phyloP scores from a whole-genome alignment of 345 rosid species.

The Arabidopsis suecica region DNA sequence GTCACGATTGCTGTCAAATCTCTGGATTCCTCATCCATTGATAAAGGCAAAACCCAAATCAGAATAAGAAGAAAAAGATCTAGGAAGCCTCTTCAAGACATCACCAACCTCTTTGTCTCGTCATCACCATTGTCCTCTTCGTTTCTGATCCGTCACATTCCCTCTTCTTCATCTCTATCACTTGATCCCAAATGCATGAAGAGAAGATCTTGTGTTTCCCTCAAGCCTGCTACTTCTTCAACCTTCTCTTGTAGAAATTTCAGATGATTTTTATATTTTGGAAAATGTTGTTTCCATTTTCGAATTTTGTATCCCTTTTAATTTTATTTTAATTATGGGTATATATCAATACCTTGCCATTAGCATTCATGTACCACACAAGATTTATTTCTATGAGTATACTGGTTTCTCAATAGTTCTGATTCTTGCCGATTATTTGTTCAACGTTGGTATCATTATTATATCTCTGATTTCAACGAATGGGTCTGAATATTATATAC shows the following conservation, averaged over 20 bases:
- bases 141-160: conserved; percentile 16
- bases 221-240: conserved; percentile 32
- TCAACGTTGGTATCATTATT: neutral
- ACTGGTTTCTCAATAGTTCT: conserved; percentile 13
- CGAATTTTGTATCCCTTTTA: neutral
- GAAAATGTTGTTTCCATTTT: neutral
- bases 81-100: conserved; percentile 44
- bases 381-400: conserved; percentile 14
- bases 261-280: conserved; percentile 25
- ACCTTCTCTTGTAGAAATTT: conserved; percentile 42
- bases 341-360: conserved; percentile 30
- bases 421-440: neutral
- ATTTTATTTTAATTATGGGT: neutral
- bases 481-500: too few relatives aligned
- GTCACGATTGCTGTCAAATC: conserved; percentile 11
- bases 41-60: conserved; percentile 37
- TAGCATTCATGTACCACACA: conserved; percentile 24
- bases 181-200: conserved; percentile 45
- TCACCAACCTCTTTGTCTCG: conserved; percentile 44
- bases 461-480: neutral
- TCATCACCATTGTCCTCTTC: conserved; percentile 26
- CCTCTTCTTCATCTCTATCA: conserved; percentile 27
- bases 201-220: conserved; percentile 33
- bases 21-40: conserved; percentile 17
- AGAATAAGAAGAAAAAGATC: conserved; percentile 34